Conservation (phyloP, 768 basidiomycete genomes). For the Lactarius akahatsu region DNA sequence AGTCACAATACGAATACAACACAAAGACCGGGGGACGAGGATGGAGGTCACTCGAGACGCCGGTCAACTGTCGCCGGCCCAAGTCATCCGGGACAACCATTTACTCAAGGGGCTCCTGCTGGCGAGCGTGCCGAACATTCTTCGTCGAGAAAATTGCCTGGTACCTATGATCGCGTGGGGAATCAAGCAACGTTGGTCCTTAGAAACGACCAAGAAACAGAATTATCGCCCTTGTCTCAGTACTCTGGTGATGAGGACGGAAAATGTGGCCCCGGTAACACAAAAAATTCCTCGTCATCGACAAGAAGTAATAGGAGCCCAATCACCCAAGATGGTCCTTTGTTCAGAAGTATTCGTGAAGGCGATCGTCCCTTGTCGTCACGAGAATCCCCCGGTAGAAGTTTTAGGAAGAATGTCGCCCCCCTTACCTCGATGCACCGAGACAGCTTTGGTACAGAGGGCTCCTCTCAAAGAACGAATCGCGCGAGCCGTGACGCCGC, state of each 20-base stretch:
- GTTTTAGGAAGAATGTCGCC: too few species aligned
- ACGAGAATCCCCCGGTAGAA: conserved; percentile 2
- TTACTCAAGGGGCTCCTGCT: not conserved
- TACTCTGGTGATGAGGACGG: conserved; percentile 22
- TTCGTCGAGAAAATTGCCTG: not conserved
- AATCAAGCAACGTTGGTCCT: not conserved
- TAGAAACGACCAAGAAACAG: conserved; percentile 5
- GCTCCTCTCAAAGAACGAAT: not conserved
- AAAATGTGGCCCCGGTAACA: not conserved
- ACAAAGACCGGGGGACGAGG: not conserved
- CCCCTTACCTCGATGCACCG: not conserved
- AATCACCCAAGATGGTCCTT: not conserved
- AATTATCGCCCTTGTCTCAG: conserved; percentile 20
- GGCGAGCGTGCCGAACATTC: conserved; percentile 1
- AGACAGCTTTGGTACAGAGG: not conserved
- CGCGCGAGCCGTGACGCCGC: not conserved
- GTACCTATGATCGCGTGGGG: not conserved
- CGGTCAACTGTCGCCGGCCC: not conserved
- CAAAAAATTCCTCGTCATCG: not conserved
- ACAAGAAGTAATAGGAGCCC: not conserved
- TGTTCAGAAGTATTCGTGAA: conserved; percentile 3
- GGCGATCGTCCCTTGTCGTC: conserved; percentile 10
- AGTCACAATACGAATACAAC: not conserved
- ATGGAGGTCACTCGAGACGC: not conserved
- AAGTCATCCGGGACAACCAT: conserved; percentile 8